These are phyloP conservation scores for Stereum hirsutum DNA, from an alignment of 1,284 basidiomycete species.

Conservation along the genomic window DNA sequence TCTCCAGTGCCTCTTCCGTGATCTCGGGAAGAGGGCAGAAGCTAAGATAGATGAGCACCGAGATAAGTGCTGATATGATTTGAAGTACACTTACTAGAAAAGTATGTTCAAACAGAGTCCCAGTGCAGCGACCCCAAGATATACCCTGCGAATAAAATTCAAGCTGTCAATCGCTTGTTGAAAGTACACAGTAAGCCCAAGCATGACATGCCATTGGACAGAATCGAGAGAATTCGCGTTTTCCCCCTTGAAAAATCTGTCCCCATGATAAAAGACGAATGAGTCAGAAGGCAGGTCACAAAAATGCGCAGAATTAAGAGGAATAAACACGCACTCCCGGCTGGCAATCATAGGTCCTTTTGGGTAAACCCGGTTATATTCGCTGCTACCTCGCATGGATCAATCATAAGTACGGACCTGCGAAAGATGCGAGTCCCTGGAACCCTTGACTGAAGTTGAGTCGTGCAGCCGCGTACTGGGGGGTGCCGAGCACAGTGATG, in stretches of 20 bases:
- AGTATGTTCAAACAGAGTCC: constrained; percentile 55
- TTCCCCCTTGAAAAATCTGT: constrained; percentile 63
- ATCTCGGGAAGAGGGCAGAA: constrained; percentile 73
- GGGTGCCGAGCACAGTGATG: constrained; percentile 59
- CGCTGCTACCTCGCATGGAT: too few species aligned
- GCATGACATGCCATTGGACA: constrained; percentile 52
- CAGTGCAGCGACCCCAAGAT: constrained; percentile 67
- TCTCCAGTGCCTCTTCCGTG: constrained; percentile 51
- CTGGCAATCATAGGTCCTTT: too few species aligned
- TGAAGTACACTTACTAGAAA: constrained; percentile 41
- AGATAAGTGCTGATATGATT: neutral
- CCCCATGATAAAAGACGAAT: constrained; percentile 71
- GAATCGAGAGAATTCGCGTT: constrained; percentile 56
- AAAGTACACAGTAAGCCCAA: neutral
- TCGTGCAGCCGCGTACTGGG: constrained; percentile 67
- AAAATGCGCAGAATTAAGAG: too few species aligned
- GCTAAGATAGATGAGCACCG: constrained; percentile 20
- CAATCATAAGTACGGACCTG: too few species aligned
- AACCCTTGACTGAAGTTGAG: constrained; percentile 80
- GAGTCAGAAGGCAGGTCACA: too few species aligned
- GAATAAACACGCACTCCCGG: too few species aligned
- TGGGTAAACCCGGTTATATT: too few species aligned
- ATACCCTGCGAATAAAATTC: constrained; percentile 40
- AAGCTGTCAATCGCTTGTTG: neutral
- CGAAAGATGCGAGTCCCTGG: constrained; percentile 73